Percentiles rank a stretch among this genome's conserved stretches.
Evolutionary conservation across 2,329 filamentous ascomycete species (phyloP).

Genomic region (Hymenoscyphus scutula): DNA sequence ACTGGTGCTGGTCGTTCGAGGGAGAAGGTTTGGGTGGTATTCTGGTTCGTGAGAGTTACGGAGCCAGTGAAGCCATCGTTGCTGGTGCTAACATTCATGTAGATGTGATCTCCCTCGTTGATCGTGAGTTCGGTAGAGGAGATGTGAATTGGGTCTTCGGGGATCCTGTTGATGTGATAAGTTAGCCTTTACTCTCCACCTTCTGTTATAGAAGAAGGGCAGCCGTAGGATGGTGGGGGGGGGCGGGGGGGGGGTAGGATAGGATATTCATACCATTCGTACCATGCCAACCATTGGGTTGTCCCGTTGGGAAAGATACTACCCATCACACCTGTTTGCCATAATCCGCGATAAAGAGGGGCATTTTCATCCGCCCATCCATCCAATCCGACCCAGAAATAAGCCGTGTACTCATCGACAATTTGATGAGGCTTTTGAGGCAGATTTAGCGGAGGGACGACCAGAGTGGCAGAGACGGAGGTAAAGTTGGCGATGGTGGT

Average conservation of each 20-base stretch:
- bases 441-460: background rate
- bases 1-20: background rate
- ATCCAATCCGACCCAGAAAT: background rate
- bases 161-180: background rate
- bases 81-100: background rate
- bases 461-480: background rate
- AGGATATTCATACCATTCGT: background rate
- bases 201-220: too few relatives aligned
- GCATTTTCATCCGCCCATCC: background rate
- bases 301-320: background rate
- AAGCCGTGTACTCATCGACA: background rate
- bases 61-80: background rate
- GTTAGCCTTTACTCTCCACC: background rate
- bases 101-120: background rate
- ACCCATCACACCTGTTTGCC: background rate
- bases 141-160: background rate
- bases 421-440: background rate
- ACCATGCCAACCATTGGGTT: background rate
- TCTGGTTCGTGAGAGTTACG: background rate
- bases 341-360: background rate
- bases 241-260: too few relatives aligned
- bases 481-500: background rate
- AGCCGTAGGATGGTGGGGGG: too few relatives aligned
- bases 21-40: background rate
- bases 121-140: background rate